A percentile compares a stretch with the other conserved stretches of the same genome.
phyloP scores from a whole-genome alignment of 768 basidiomycete genomes.

The Suillus brevipes region DNA sequence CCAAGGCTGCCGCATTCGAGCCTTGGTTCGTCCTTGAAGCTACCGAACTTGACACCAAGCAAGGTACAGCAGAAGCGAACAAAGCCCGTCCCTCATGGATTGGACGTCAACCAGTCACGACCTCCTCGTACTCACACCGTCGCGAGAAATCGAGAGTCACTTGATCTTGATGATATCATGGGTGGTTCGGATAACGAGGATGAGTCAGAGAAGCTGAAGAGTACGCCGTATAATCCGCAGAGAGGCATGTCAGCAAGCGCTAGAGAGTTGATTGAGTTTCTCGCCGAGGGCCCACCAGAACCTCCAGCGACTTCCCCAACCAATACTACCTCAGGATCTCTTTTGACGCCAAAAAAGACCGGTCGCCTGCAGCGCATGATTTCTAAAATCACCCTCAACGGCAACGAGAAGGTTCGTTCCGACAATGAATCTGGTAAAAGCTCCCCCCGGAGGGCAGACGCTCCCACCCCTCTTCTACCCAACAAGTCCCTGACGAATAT shows the following conservation, averaged over 20 bases:
- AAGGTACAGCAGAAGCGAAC: constrained; percentile 18
- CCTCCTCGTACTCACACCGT: constrained; percentile 44
- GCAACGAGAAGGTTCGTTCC: constrained; percentile 14
- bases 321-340: constrained; percentile 44
- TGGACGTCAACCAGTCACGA: constrained; percentile 28
- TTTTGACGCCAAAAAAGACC: constrained; percentile 45
- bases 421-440: constrained; percentile 25
- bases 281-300: constrained; percentile 57
- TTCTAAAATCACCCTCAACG: constrained; percentile 64
- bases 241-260: constrained; percentile 45
- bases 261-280: constrained; percentile 56
- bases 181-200: constrained; percentile 66
- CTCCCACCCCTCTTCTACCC: constrained; percentile 10
- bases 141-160: constrained; percentile 60
- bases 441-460: constrained; percentile 33
- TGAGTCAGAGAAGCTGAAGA: constrained; percentile 22
- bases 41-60: constrained; percentile 25
- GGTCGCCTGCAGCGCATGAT: constrained; percentile 81
- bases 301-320: constrained; percentile 23
- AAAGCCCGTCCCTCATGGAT: constrained; percentile 29
- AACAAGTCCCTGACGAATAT: constrained; percentile 41
- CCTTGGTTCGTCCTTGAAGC: constrained; percentile 30
- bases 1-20: constrained; percentile 33
- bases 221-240: constrained; percentile 42
- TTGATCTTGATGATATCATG: constrained; percentile 78